Evolutionary conservation across 345 rosid species (phyloP).

Genomic region (Lenwebbia sp.): DNA sequence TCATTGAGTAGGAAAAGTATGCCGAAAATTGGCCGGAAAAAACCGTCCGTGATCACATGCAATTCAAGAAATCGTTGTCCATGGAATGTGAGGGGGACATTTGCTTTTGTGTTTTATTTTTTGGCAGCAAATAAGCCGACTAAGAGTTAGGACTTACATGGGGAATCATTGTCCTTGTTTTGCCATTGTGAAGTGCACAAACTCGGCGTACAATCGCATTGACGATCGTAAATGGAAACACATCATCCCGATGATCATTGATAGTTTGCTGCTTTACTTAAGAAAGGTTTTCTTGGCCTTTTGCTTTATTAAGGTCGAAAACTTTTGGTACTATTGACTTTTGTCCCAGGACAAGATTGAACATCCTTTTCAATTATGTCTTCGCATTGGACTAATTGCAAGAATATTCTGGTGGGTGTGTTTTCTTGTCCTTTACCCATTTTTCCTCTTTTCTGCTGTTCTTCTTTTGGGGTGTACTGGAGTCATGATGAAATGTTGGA

Average conservation of each 20-base stretch:
- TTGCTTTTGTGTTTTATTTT: neutral
- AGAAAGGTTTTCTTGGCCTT: neutral
- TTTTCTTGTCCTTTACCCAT: neutral
- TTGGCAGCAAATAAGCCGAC: neutral
- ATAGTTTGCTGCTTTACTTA: neutral
- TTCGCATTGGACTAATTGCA: neutral
- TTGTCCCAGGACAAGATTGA: neutral
- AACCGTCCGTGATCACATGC: neutral
- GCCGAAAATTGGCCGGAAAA: neutral
- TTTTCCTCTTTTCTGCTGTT: neutral
- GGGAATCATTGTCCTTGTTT: neutral
- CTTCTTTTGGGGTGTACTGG: neutral
- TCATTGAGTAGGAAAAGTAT: neutral
- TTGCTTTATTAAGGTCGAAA: neutral
- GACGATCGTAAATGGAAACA: neutral
- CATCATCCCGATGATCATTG: neutral
- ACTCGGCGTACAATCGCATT: neutral
- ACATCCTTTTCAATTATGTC: neutral
- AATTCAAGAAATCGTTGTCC: neutral
- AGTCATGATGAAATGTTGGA: neutral
- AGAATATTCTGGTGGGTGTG: neutral
- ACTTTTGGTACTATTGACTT: neutral
- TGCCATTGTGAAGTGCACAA: neutral
- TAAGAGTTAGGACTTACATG: neutral
- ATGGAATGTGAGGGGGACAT: neutral